Conservation (phyloP, 1,284 basidiomycete genomes). For the Prillingera fragicola region DNA sequence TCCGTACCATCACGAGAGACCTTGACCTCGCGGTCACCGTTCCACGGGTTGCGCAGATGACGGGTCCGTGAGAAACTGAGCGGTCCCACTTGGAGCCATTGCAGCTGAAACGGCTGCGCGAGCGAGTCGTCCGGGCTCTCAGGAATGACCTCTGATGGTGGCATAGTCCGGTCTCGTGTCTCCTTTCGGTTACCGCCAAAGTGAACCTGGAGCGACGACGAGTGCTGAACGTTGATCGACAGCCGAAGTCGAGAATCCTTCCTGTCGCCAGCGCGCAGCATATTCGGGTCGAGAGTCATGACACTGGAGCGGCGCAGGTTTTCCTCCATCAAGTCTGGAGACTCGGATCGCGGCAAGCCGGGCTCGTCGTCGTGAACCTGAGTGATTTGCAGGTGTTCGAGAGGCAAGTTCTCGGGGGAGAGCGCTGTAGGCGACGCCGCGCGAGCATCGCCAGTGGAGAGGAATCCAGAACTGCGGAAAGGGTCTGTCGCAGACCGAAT, state of each 20-base stretch:
- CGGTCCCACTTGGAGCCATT: conserved; percentile 72
- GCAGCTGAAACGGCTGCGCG: conserved; percentile 74
- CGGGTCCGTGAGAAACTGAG: conserved; percentile 73
- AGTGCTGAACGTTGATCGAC: conserved; percentile 3
- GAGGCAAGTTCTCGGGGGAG: no score
- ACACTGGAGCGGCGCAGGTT: conserved; percentile 9
- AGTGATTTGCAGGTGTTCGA: no score
- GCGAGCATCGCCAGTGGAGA: no score
- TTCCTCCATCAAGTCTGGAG: conserved; percentile 17
- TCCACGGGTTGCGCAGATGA: conserved; percentile 86
- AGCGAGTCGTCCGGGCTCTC: conserved; percentile 32
- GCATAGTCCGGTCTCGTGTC: background rate
- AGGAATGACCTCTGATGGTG: conserved; percentile 1
- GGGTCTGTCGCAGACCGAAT: no score
- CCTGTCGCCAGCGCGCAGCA: conserved; percentile 18
- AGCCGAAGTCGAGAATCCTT: conserved; percentile 6
- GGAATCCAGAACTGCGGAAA: no score
- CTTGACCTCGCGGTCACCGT: conserved; percentile 83
- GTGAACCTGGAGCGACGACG: conserved; percentile 12
- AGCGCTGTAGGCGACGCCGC: no score
- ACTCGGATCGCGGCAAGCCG: no score
- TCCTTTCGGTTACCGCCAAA: background rate
- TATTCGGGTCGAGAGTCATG: conserved; percentile 33
- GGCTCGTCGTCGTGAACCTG: no score
- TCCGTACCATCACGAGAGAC: conserved; percentile 89